Evolutionary conservation across 2,329 filamentous ascomycete genomes (phyloP).

Genomic region (Exophiala mesophila): DNA sequence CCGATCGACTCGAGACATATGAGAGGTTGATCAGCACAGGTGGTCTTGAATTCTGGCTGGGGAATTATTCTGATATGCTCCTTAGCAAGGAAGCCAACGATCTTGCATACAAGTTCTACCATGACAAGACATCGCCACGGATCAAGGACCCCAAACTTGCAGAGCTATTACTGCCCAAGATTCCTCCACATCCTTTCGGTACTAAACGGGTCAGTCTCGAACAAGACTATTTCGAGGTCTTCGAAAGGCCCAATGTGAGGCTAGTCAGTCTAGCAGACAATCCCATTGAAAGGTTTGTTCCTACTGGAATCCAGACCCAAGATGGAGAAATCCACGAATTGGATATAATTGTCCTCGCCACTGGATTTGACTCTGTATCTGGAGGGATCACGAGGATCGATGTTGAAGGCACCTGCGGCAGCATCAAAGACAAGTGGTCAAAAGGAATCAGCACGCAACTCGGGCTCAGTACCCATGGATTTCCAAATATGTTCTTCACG

Average conservation of each 20-base stretch:
- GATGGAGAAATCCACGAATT: constrained; percentile 29
- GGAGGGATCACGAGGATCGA: constrained; percentile 36
- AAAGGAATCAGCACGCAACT: constrained; percentile 38
- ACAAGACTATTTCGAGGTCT: constrained; percentile 48
- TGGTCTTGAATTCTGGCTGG: constrained; percentile 52
- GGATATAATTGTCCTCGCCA: constrained; percentile 41
- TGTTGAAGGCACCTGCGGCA: constrained; percentile 31
- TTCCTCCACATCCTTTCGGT: constrained; percentile 53
- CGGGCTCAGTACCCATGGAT: constrained; percentile 38
- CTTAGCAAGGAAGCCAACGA: constrained; percentile 45
- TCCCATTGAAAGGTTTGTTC: constrained; percentile 24
- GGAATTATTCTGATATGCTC: constrained; percentile 50
- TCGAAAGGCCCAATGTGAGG: constrained; percentile 44
- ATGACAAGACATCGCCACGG: constrained; percentile 46
- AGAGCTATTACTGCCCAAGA: constrained; percentile 50
- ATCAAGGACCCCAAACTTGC: constrained; percentile 48
- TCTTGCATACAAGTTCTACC: constrained; percentile 54
- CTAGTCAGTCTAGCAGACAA: constrained; percentile 43
- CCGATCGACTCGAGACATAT: too few species aligned
- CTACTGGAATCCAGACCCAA: constrained; percentile 16
- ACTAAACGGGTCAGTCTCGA: constrained; percentile 49
- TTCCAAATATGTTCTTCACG: constrained; percentile 47
- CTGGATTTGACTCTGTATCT: constrained; percentile 42
- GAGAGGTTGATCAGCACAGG: too few species aligned
- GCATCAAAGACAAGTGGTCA: constrained; percentile 34